Evolutionary conservation across 2,329 filamentous ascomycete species (phyloP), one percentile per base, ranked within the genome.

Genomic region (Sclerotinia subarctica): DNA sequence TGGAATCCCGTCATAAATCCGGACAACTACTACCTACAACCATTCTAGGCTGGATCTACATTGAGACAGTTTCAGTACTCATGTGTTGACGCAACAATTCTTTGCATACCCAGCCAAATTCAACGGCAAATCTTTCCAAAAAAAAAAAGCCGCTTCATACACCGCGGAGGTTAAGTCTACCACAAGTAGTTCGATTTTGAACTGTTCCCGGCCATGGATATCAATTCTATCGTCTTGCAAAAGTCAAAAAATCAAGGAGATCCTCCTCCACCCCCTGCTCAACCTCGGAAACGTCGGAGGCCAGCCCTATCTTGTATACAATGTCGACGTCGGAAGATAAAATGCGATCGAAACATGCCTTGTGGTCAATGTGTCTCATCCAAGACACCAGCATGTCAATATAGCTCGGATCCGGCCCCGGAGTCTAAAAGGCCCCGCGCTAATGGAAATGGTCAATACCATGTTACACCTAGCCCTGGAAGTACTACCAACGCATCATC

Each of bases 281-380:
- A 64, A 24, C 68, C 71, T 21, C 72, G 73, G 38, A 77, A 74
- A 54, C 72, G 75, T 47, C 72, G 75, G 17, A 67, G 75, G 26
- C 74, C 74, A 44, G 79, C 80, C 5, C 70, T 81, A 35, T 82
- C 81, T 0, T 82, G 81, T 68, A 70, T 80, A 49, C 77, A 80
- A 69, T 83, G 81, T 72, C 77, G 81, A 24, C 62, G 62, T n/a
- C 62, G 67, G n/a, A 68, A 68, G 47, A 59, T 68, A n/a, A 68
- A 66, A 59, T 68, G 67, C n/a, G 67, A 68, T 59, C 53, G 62
- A 59, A 68, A 53, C 21, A 59, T 38, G 42, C 67, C 67, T 17
- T 68, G 67, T 46, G 62, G 53, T 26, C 67, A 68, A 60, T 68
- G 67, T 32, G 42, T 53, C n/a, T 49, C 49, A 17, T 65, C 67